Evolutionary conservation across 2,329 filamentous ascomycete species (phyloP).

Genomic region (Stemphylium beticola): DNA sequence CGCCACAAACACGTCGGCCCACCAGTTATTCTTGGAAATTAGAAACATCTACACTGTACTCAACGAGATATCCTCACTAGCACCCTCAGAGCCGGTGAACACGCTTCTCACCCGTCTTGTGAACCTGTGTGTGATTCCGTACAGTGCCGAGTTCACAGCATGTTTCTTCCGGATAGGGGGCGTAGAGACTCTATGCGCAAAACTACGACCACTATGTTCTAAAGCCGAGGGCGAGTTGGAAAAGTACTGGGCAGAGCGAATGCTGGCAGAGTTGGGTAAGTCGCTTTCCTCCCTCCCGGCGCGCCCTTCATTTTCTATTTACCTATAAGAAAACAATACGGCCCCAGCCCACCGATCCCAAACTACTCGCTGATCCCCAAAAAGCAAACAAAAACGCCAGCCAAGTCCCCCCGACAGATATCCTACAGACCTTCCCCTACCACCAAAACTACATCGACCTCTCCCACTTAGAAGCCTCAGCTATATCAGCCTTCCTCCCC

Average conservation of each 20-base stretch:
- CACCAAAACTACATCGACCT: constrained; percentile 58
- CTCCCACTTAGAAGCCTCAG: constrained; percentile 54
- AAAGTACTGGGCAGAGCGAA: constrained; percentile 51
- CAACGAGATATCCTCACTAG: constrained; percentile 27
- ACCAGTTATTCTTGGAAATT: constrained; percentile 31
- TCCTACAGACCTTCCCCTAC: constrained; percentile 54
- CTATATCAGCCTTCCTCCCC: constrained; percentile 47
- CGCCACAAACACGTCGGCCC: constrained; percentile 18
- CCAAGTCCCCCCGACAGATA: not conserved
- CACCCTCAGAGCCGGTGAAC: constrained; percentile 44
- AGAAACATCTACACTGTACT: constrained; percentile 25
- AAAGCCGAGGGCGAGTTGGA: constrained; percentile 56
- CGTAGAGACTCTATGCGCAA: constrained; percentile 43
- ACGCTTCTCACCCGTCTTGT: constrained; percentile 48
- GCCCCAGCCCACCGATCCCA: not conserved
- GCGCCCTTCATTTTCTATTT: not conserved
- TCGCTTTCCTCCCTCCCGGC: not conserved
- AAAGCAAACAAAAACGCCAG: not conserved
- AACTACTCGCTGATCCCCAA: too few species aligned
- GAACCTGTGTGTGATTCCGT: constrained; percentile 41
- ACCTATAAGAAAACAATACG: not conserved
- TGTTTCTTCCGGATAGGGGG: constrained; percentile 41
- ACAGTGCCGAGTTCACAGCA: constrained; percentile 25
- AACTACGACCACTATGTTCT: constrained; percentile 53
- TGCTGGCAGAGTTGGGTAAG: constrained; percentile 23